These are phyloP conservation scores for Zizania palustris DNA, from an alignment of 202 grass and related monocot species.

Conservation along the genomic window DNA sequence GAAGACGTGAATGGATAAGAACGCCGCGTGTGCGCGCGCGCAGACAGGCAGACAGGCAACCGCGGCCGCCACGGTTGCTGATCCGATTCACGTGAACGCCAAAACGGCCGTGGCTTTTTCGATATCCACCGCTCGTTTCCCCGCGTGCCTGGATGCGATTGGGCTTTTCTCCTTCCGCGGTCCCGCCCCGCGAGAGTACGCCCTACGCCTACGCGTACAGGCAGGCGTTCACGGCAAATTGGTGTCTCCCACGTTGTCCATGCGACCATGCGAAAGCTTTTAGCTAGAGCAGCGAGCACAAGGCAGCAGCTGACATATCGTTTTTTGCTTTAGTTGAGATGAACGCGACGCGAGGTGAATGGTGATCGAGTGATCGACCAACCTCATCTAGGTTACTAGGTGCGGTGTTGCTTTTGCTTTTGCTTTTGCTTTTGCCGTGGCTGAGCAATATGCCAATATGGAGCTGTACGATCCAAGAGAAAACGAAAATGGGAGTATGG, in stretches of 20 bases:
- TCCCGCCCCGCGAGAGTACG: no score
- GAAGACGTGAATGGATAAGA: slow-evolving; percentile 54
- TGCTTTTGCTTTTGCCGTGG: background rate
- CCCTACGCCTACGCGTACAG: no score
- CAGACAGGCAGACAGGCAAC: no score
- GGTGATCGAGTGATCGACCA: no score
- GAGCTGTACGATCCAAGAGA: background rate
- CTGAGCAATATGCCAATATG: background rate
- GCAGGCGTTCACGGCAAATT: no score
- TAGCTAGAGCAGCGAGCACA: background rate
- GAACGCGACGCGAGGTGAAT: background rate
- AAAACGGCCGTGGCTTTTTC: no score
- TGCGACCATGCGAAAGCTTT: background rate
- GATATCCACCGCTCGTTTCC: no score
- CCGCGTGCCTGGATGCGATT: no score
- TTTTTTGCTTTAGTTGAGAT: background rate
- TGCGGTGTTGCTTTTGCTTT: background rate
- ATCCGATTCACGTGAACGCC: no score
- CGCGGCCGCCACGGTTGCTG: background rate
- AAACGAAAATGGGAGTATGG: background rate
- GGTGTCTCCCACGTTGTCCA: background rate
- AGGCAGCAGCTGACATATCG: background rate
- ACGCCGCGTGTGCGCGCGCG: slow-evolving; percentile 20
- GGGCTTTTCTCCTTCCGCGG: no score
- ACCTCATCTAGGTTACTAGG: background rate